Conservation (phyloP, 768 basidiomycete species). For the Podaxis mareebaensis region DNA sequence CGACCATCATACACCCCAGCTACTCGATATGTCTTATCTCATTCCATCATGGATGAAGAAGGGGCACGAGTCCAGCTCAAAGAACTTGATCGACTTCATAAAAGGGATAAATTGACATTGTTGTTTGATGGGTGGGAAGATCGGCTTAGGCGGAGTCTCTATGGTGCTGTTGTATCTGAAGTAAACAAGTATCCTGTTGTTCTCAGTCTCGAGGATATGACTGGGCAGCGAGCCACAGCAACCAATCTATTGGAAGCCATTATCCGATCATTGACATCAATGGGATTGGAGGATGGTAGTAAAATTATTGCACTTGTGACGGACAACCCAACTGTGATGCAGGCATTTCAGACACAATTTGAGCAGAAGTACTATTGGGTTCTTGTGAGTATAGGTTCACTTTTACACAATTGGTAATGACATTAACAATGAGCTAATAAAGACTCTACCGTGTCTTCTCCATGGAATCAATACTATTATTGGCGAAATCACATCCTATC, state of each 20-base stretch:
- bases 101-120: constrained; percentile 23
- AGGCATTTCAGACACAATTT: constrained; percentile 23
- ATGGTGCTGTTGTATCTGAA: constrained; percentile 26
- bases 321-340: constrained; percentile 34
- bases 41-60: constrained; percentile 25
- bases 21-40: constrained; percentile 24
- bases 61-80: constrained; percentile 20
- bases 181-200: constrained; percentile 24
- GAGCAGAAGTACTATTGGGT: constrained; percentile 25
- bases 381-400: constrained; percentile 16
- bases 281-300: constrained; percentile 20
- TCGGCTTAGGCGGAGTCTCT: constrained; percentile 22
- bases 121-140: constrained; percentile 36
- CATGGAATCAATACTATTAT: constrained; percentile 32
- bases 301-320: constrained; percentile 28
- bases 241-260: constrained; percentile 22
- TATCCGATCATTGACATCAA: constrained; percentile 21
- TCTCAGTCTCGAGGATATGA: constrained; percentile 26
- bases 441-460: constrained; percentile 30
- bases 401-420: neutral
- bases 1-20: constrained; percentile 27
- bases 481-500: constrained; percentile 27
- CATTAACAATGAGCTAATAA: neutral
- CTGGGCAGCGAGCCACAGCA: constrained; percentile 23
- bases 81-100: constrained; percentile 20